Percentiles rank a stretch among this genome's conserved stretches.
These are phyloP conservation scores for Coemansia sp. DNA, from an alignment of 192 early-diverging fungal genomes.

Conservation along the genomic window DNA sequence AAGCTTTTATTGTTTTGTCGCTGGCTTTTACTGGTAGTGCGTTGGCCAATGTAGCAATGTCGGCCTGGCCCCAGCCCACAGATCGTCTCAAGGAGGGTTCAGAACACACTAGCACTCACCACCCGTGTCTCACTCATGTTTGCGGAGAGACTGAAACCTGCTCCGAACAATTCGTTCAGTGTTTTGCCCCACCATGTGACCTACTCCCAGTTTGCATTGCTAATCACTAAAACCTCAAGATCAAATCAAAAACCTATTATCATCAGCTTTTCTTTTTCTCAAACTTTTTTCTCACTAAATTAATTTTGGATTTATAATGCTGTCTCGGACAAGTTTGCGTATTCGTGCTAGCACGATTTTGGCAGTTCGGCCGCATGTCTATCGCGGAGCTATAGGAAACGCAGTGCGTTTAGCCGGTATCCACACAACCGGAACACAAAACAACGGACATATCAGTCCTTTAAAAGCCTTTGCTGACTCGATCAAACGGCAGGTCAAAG, in stretches of 20 bases:
- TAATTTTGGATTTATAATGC: background rate
- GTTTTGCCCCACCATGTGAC: constrained; percentile 29
- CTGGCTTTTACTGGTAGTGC: background rate
- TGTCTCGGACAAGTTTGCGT: constrained; percentile 12
- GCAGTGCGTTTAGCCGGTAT: constrained; percentile 16
- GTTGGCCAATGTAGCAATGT: background rate
- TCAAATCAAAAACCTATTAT: constrained; percentile 5
- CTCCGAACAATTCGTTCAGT: constrained; percentile 25
- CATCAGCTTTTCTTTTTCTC: constrained; percentile 12
- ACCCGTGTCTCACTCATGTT: constrained; percentile 15
- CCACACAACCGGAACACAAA: constrained; percentile 28
- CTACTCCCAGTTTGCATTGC: constrained; percentile 24
- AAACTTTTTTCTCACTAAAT: constrained; percentile 3
- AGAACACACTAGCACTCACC: background rate
- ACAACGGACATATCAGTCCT: constrained; percentile 56
- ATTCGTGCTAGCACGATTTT: background rate
- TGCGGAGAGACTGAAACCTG: constrained; percentile 20
- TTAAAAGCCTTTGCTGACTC: constrained; percentile 84
- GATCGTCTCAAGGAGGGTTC: background rate
- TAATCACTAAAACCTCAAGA: background rate
- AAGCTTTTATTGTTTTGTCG: background rate
- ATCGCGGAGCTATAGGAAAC: background rate
- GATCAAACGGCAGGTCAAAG: constrained; percentile 86
- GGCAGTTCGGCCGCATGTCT: background rate
- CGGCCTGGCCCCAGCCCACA: background rate